Evolutionary conservation across 75 land plant species (phyloP).

Genomic region (Pinus tabuliformis): DNA sequence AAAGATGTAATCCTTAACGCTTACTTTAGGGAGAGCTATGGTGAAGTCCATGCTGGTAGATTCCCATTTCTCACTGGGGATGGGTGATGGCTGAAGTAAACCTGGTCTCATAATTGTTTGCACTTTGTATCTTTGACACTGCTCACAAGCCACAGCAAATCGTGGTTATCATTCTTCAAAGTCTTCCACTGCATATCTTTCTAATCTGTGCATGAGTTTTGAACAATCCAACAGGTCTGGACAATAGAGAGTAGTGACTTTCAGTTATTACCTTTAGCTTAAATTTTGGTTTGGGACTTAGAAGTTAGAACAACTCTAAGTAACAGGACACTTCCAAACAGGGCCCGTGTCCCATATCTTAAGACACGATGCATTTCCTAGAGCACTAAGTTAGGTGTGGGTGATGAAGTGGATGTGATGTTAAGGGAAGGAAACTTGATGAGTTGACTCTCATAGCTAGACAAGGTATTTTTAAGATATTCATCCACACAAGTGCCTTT

Average conservation of each 20-base stretch:
- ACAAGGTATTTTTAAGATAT: no score
- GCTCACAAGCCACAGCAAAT: neutral
- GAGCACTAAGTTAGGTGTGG: no score
- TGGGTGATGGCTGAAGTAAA: neutral
- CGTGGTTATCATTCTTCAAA: neutral
- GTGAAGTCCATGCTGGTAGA: neutral
- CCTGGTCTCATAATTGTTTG: neutral
- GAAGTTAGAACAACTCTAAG: no score
- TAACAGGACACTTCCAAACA: no score
- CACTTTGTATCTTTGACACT: neutral
- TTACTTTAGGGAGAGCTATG: neutral
- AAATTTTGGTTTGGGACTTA: no score
- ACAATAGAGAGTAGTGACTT: neutral
- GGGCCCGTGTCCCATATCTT: no score
- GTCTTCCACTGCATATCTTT: neutral
- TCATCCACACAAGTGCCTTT: no score
- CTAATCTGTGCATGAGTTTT: slow-evolving; percentile 1
- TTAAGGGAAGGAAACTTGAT: no score
- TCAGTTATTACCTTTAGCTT: neutral
- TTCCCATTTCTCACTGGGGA: neutral
- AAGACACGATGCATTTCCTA: no score
- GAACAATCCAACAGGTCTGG: neutral
- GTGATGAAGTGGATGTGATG: no score
- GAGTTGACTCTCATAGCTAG: no score
- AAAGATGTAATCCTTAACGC: neutral